Base-by-base conservation (phyloP, 2,329 filamentous ascomycete species). In the Aspergillus chevalieri region DNA sequence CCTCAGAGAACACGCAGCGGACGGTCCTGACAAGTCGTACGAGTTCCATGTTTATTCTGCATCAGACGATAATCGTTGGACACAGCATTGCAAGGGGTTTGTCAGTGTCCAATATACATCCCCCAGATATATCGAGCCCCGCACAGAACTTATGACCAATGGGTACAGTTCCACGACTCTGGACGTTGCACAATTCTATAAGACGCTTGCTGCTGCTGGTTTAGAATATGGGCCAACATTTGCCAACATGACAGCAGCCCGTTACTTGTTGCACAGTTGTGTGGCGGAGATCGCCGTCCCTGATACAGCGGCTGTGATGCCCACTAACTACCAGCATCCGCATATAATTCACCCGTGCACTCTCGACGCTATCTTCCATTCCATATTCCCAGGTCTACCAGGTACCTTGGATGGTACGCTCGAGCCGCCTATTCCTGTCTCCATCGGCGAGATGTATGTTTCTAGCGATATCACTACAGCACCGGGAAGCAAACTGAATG, bases 281-380 rank as follows among this genome's bases (percentile, higher is more conserved):
- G 47, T 58, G 24, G 56, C 58, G 9, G 53, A 60, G 19, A 44
- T 66, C 7, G 55, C 48, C 6, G 48, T 63, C 15, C 62, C 64
- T 2, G 53, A 65, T 39, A 68, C 60, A 8, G 52, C 47, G 15
- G 41, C 56, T 4, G 41, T 48, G 7, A 66, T 68, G 62, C 65
- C 65, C 8, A 49, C 52, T 44, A 52, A 57, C 6, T 64, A 61
- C 44, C 52, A 67, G 46, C 52, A 58, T 39, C 51, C 57, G 2
- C 50, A 50, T 42, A 12, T 67, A 6, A 52, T 69, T 9, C 66
- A 69, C 46, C 67, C 66, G 2, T 60, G 60, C 21, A 61, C 56
- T 0, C 46, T 70, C 6, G 67, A 70, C 47, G 60, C 52, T 38
- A 50, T 67, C 7, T 64, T 69, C 24, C 67, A 69, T 22, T 47